A percentile compares a stretch with the other conserved stretches of the same genome.
Conservation (phyloP, 2,329 filamentous ascomycete genomes). For the Aspergillus tubingensis region DNA sequence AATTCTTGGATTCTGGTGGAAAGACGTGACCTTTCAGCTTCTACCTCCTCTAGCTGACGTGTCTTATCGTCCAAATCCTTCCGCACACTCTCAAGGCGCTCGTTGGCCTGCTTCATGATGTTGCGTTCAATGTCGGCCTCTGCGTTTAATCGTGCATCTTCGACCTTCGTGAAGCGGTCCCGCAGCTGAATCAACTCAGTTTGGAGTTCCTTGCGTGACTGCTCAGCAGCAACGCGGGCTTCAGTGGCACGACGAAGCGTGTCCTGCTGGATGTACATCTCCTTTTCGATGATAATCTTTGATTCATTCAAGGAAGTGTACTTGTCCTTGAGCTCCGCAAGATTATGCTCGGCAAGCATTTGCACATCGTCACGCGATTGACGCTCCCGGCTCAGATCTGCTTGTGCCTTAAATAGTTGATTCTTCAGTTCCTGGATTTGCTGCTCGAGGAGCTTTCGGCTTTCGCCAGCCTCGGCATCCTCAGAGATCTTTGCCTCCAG, state of each 20-base stretch:
- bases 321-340: constrained; percentile 77
- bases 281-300: constrained; percentile 97
- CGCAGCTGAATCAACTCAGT: constrained; percentile 80
- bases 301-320: constrained; percentile 85
- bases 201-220: constrained; percentile 86
- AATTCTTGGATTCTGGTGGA: constrained; percentile 80
- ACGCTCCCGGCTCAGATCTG: constrained; percentile 84
- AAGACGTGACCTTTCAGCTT: constrained; percentile 74
- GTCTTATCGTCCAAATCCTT: constrained; percentile 80
- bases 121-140: constrained; percentile 78
- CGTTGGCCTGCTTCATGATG: constrained; percentile 74
- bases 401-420: constrained; percentile 80
- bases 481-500: constrained; percentile 87
- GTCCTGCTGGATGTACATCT: constrained; percentile 94
- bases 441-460: constrained; percentile 77
- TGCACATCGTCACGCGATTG: constrained; percentile 94
- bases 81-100: constrained; percentile 74
- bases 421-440: constrained; percentile 87
- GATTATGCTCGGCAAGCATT: constrained; percentile 86
- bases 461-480: constrained; percentile 80
- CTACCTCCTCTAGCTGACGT: constrained; percentile 73
- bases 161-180: constrained; percentile 78
- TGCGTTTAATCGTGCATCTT: constrained; percentile 80
- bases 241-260: constrained; percentile 83
- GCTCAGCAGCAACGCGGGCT: constrained; percentile 75